phyloP scores from a whole-genome alignment of 225 moss, liverwort and hornwort species.

The Polytrichum formosum region DNA sequence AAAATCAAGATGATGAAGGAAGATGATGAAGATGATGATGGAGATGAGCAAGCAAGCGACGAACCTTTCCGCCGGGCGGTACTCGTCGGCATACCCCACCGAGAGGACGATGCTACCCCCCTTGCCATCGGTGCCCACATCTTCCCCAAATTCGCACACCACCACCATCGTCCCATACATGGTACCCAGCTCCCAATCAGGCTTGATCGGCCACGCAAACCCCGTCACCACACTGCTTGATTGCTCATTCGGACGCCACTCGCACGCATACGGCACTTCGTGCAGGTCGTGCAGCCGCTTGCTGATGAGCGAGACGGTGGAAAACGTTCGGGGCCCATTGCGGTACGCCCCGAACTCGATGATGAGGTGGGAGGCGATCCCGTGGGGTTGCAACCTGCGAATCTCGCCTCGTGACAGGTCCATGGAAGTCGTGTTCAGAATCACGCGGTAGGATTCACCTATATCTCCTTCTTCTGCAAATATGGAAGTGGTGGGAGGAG shows the following conservation, averaged over 20 bases:
- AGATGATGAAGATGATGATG: too few relatives aligned
- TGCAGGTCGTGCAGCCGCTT: conserved; percentile 19
- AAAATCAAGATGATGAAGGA: too few relatives aligned
- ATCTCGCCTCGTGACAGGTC: background rate
- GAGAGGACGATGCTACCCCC: conserved; percentile 19
- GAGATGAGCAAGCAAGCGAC: too few relatives aligned
- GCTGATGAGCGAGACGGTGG: conserved; percentile 10
- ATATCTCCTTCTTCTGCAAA: background rate
- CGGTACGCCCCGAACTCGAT: conserved; percentile 28
- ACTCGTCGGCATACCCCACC: conserved; percentile 16
- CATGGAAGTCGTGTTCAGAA: conserved; percentile 9
- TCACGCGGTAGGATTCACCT: background rate
- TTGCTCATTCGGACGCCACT: conserved; percentile 4
- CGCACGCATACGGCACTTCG: conserved; percentile 16
- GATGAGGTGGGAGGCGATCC: conserved; percentile 23
- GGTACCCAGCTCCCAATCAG: conserved; percentile 25
- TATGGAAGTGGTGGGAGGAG: too few relatives aligned
- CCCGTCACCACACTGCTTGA: background rate
- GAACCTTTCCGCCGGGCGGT: conserved; percentile 11
- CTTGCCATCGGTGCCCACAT: conserved; percentile 9
- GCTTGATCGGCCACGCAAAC: conserved; percentile 16
- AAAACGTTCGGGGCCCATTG: conserved; percentile 10
- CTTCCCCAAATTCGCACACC: conserved; percentile 22
- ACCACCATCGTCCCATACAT: conserved; percentile 26
- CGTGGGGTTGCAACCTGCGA: conserved; percentile 16